phyloP scores from a whole-genome alignment of 2,329 filamentous ascomycete species.

The Claviceps fusiformis region DNA sequence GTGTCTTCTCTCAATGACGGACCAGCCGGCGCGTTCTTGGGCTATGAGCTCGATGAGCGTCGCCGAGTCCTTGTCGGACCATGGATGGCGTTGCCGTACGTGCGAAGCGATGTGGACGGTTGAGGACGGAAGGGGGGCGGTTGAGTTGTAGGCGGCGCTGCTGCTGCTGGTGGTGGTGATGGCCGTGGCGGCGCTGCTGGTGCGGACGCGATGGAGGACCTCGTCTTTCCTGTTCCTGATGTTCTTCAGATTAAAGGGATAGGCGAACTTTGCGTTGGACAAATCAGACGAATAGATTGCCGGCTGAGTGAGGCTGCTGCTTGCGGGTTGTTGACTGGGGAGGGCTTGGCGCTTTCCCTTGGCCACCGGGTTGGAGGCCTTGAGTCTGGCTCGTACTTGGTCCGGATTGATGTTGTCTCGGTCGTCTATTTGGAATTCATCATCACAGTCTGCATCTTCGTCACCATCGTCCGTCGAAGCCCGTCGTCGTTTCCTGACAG shows the following conservation, averaged over 20 bases:
- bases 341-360: neutral
- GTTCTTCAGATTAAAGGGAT: neutral
- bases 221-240: neutral
- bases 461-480: neutral
- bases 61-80: slow-evolving; percentile 28
- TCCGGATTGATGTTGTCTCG: slow-evolving; percentile 11
- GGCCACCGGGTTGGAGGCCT: neutral
- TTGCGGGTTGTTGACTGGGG: slow-evolving; percentile 3
- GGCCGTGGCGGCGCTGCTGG: neutral
- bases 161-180: neutral
- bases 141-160: neutral
- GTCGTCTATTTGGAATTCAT: slow-evolving; percentile 16
- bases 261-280: neutral
- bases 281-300: neutral
- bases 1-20: slow-evolving; percentile 18
- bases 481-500: neutral
- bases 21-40: slow-evolving; percentile 15
- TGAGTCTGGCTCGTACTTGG: slow-evolving; percentile 10
- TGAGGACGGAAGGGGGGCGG: neutral
- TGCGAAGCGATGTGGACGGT: neutral
- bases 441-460: slow-evolving; percentile 11
- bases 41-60: slow-evolving; percentile 29
- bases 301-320: slow-evolving; percentile 3
- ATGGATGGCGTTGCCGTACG: slow-evolving; percentile 19
- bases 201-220: neutral